phyloP scores from a whole-genome alignment of 163 green algal species.

The Scenedesmus sp. region DNA sequence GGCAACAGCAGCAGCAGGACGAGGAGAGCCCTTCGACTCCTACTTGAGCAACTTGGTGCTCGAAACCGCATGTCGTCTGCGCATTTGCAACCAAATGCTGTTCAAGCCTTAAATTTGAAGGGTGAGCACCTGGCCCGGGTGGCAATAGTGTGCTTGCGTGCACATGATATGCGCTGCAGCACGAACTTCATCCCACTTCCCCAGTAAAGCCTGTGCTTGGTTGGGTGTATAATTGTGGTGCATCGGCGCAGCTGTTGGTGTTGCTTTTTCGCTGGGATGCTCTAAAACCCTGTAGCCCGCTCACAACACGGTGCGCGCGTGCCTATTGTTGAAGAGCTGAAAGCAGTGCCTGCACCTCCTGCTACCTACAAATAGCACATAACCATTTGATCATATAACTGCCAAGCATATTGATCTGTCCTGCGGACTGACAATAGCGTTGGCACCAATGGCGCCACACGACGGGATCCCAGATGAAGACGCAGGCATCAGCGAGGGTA shows the following conservation, averaged over 20 bases:
- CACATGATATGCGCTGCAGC: no score
- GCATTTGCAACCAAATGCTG: no score
- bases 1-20: background rate
- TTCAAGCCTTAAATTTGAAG: no score
- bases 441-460: background rate
- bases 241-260: background rate
- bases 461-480: background rate
- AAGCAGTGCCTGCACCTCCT: background rate
- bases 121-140: no score
- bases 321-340: no score
- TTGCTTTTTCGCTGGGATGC: background rate
- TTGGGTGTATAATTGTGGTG: background rate
- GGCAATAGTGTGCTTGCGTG: no score
- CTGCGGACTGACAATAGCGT: background rate
- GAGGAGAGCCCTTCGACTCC: background rate
- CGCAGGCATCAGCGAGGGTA: background rate
- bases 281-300: background rate
- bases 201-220: background rate
- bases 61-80: background rate
- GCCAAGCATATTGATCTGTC: background rate
- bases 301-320: background rate
- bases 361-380: background rate
- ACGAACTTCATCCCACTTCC: no score
- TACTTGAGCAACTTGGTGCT: background rate
- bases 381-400: background rate